phyloP scores from a whole-genome alignment of 768 basidiomycete genomes.

The Galerina marginata region DNA sequence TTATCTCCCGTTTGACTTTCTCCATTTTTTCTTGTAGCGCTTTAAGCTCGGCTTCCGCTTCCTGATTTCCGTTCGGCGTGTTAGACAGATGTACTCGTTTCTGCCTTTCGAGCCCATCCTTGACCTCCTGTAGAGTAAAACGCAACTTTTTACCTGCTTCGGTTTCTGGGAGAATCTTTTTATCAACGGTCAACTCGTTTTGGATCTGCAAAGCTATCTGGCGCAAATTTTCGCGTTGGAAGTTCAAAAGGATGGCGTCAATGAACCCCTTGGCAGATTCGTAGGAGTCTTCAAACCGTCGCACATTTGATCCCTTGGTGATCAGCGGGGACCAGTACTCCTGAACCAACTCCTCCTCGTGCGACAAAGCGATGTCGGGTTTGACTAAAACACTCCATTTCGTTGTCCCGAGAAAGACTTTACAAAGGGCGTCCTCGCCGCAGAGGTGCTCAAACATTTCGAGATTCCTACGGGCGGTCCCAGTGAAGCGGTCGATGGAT shows the following conservation, averaged over 20 bases:
- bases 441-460: slow-evolving; percentile 54
- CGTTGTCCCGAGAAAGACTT: slow-evolving; percentile 54
- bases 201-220: slow-evolving; percentile 15
- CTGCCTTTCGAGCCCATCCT: slow-evolving; percentile 12
- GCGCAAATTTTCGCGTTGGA: neutral
- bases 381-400: slow-evolving; percentile 48
- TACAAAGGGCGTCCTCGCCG: slow-evolving; percentile 45
- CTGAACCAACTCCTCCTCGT: neutral
- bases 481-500: slow-evolving; percentile 43
- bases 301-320: neutral
- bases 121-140: slow-evolving; percentile 16
- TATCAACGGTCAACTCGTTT: slow-evolving; percentile 15
- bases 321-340: neutral
- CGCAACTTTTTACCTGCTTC: slow-evolving; percentile 21
- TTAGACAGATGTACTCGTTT: neutral
- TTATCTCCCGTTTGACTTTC: no score
- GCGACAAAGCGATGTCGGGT: neutral
- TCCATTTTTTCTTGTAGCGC: no score
- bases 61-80: no score
- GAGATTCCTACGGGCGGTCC: slow-evolving; percentile 48
- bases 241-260: neutral
- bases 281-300: neutral
- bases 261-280: neutral
- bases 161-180: slow-evolving; percentile 17
- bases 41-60: no score